These are phyloP conservation scores for Colletotrichum lupini DNA, from an alignment of 2,329 filamentous ascomycete species.

Conservation along the genomic window DNA sequence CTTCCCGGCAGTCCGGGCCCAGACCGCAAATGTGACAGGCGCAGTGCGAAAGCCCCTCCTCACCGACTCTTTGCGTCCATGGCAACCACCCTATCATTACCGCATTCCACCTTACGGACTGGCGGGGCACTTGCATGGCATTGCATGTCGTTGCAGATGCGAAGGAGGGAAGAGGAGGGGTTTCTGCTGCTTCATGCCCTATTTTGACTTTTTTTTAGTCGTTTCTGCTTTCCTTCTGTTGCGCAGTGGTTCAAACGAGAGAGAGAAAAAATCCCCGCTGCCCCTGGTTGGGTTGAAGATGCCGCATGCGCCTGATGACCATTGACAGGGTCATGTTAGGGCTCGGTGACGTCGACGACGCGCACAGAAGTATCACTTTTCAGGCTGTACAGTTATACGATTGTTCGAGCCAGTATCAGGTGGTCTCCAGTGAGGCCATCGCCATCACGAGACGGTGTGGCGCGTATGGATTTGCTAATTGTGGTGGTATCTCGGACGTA, in stretches of 20 bases:
- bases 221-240: neutral
- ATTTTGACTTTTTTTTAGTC: conserved; percentile 16
- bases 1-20: conserved; percentile 8
- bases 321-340: conserved; percentile 24
- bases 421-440: neutral
- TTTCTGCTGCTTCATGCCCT: conserved; percentile 22
- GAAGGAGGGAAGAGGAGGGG: conserved; percentile 23
- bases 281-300: conserved; percentile 21
- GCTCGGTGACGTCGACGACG: conserved; percentile 29
- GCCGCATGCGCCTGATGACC: neutral
- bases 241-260: neutral
- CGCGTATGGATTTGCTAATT: neutral
- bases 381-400: neutral
- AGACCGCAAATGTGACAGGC: conserved; percentile 36
- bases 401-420: neutral
- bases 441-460: conserved; percentile 9
- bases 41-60: conserved; percentile 18
- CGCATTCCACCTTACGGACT: conserved; percentile 18
- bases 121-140: conserved; percentile 33
- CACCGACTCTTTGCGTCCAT: conserved; percentile 35
- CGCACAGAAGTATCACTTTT: conserved; percentile 18
- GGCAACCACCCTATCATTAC: conserved; percentile 29
- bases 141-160: conserved; percentile 35
- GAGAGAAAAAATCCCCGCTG: conserved; percentile 4
- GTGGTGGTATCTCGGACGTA: conserved; percentile 14